Percentiles rank a stretch among this genome's conserved stretches.
Conservation (phyloP, 129 eudicot genomes). For the Scalesia atractyloides region DNA sequence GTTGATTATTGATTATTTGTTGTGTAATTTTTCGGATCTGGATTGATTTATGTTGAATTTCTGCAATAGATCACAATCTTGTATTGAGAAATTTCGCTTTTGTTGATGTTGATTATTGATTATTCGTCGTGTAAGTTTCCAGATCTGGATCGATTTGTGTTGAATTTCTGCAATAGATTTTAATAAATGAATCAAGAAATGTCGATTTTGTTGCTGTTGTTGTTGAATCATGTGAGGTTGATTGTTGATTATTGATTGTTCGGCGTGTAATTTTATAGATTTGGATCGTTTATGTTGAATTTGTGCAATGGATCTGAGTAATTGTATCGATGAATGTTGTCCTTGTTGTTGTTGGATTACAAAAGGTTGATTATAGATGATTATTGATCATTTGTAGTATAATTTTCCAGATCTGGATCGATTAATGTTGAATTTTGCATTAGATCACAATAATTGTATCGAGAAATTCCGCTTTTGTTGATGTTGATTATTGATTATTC, state of each 20-base stretch:
- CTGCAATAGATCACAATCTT: too few relatives aligned
- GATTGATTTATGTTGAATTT: too few relatives aligned
- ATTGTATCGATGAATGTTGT: too few relatives aligned
- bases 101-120: slow-evolving; percentile 8
- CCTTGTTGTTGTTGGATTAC: not conserved
- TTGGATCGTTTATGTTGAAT: not conserved
- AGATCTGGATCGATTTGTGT: not conserved
- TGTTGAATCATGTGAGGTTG: too few relatives aligned
- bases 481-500: not conserved
- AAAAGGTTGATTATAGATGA: not conserved
- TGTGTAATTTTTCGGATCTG: not conserved
- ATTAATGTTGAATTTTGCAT: too few relatives aligned
- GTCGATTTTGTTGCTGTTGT: slow-evolving; percentile 25
- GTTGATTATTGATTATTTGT: not conserved
- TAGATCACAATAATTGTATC: too few relatives aligned
- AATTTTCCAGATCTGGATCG: slow-evolving; percentile 1
- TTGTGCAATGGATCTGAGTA: not conserved
- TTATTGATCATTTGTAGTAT: not conserved
- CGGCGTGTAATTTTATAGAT: too few relatives aligned
- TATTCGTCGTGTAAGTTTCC: too few relatives aligned
- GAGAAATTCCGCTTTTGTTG: not conserved
- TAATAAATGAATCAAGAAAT: not conserved
- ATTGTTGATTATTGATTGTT: too few relatives aligned
- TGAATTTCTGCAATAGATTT: not conserved
- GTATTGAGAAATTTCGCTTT: too few relatives aligned